Conservation (phyloP, 495 filamentous ascomycete genomes). For the Tuber brumale region DNA sequence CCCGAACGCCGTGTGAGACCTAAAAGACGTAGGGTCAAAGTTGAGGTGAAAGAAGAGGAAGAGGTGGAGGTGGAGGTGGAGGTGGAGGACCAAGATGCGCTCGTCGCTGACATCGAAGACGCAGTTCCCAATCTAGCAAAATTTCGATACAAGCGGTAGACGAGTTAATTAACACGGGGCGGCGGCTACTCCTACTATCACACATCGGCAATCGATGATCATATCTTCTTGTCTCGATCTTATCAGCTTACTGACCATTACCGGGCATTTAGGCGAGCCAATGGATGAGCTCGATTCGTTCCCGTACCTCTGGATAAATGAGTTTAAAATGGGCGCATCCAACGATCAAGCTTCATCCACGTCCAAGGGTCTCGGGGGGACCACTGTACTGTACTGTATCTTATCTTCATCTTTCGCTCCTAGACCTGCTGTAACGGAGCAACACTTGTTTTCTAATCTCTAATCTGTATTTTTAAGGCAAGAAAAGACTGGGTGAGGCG, state of each 20-base stretch:
- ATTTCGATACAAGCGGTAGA: constrained; percentile 6
- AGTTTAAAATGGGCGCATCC: background rate
- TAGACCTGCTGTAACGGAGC: background rate
- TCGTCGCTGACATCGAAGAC: constrained; percentile 41
- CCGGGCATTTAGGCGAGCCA: background rate
- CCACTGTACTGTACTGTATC: background rate
- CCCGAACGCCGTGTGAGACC: constrained; percentile 14
- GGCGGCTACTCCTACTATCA: background rate
- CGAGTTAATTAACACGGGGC: background rate
- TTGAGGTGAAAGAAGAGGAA: constrained; percentile 31
- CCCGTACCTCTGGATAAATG: background rate
- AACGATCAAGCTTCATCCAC: background rate
- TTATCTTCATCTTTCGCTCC: background rate
- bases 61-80: constrained; percentile 40
- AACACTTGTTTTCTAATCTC: background rate
- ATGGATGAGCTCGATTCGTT: background rate
- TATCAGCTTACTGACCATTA: background rate
- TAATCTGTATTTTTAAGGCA: background rate
- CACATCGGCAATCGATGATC: background rate
- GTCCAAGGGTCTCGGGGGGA: background rate
- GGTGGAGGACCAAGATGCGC: constrained; percentile 36
- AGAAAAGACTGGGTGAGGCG: background rate
- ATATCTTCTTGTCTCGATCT: background rate
- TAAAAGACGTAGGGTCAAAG: constrained; percentile 21
- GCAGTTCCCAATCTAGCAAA: constrained; percentile 16